A percentile compares a stretch with the other conserved stretches of the same genome.
phyloP scores from a whole-genome alignment of 2,329 filamentous ascomycete species.

The Neocatenulostroma microsporum region DNA sequence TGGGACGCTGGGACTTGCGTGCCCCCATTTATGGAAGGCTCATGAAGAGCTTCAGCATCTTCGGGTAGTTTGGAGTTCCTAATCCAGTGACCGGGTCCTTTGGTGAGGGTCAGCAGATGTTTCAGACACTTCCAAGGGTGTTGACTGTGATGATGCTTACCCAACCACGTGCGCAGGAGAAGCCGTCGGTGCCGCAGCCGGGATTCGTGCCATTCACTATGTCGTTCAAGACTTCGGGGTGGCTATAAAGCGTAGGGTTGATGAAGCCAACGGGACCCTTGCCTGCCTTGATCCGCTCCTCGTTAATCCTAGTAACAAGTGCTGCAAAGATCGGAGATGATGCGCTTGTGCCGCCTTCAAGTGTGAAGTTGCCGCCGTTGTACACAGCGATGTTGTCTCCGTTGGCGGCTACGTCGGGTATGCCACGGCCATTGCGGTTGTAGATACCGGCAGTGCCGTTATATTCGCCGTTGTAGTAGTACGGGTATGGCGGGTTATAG shows the following conservation, averaged over 20 bases:
- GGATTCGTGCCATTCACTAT: conserved; percentile 23
- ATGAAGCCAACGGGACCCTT: conserved; percentile 27
- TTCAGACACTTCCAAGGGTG: conserved; percentile 1
- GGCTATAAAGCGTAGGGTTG: conserved; percentile 22
- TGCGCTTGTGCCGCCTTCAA: conserved; percentile 18
- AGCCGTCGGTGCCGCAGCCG: conserved; percentile 27
- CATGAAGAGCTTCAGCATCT: conserved; percentile 20
- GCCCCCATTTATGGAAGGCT: conserved; percentile 14
- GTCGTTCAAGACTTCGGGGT: conserved; percentile 21
- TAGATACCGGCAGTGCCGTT: conserved; percentile 21
- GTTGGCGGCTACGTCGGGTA: conserved; percentile 33
- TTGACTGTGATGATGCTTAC: conserved; percentile 1
- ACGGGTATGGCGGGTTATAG: conserved; percentile 17
- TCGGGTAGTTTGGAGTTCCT: conserved; percentile 23
- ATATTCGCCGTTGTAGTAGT: conserved; percentile 17
- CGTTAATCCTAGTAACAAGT: conserved; percentile 23
- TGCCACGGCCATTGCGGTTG: conserved; percentile 24
- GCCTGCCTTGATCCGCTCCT: conserved; percentile 18
- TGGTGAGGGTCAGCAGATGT: background rate
- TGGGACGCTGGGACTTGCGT: too few relatives aligned
- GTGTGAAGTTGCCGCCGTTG: conserved; percentile 29
- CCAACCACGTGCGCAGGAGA: conserved; percentile 10
- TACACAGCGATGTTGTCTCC: conserved; percentile 36
- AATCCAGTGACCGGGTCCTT: conserved; percentile 19
- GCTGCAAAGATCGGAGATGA: conserved; percentile 23